Conservation (phyloP, 768 basidiomycete genomes). For the Hericium alpestre region DNA sequence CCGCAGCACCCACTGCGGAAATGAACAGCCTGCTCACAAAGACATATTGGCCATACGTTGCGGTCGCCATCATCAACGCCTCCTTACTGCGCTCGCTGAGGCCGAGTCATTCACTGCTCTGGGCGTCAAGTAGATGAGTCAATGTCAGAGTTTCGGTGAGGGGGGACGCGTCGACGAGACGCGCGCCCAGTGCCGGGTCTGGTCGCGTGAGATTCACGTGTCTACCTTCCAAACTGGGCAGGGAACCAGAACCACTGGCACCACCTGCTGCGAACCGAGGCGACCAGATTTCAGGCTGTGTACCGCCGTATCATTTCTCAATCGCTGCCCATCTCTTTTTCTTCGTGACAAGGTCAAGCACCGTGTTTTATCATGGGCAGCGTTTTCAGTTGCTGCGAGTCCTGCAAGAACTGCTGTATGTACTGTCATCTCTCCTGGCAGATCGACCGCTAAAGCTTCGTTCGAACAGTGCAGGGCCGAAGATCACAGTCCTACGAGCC, state of each 20-base stretch:
- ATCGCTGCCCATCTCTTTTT: constrained; percentile 2
- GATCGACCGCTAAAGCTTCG: constrained; percentile 1
- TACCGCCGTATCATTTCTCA: constrained; percentile 2
- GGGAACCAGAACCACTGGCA: no score
- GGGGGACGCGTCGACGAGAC: background rate
- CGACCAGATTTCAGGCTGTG: background rate
- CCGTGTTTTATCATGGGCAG: constrained; percentile 47
- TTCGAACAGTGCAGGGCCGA: constrained; percentile 56
- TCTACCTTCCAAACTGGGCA: no score
- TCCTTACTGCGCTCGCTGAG: no score
- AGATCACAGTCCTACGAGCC: constrained; percentile 84
- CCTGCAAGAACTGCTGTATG: constrained; percentile 48
- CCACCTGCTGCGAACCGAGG: background rate
- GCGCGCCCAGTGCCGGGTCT: no score
- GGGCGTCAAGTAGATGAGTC: background rate
- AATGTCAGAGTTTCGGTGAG: background rate
- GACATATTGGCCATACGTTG: background rate
- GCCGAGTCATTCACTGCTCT: background rate
- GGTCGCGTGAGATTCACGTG: no score
- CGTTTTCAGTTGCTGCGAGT: constrained; percentile 72
- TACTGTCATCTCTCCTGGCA: constrained; percentile 8
- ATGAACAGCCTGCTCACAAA: background rate
- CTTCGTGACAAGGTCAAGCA: background rate
- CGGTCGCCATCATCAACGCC: background rate
- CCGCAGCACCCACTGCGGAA: background rate